phyloP scores from a whole-genome alignment of 2,329 filamentous ascomycete species.

The Aureobasidium sp. region DNA sequence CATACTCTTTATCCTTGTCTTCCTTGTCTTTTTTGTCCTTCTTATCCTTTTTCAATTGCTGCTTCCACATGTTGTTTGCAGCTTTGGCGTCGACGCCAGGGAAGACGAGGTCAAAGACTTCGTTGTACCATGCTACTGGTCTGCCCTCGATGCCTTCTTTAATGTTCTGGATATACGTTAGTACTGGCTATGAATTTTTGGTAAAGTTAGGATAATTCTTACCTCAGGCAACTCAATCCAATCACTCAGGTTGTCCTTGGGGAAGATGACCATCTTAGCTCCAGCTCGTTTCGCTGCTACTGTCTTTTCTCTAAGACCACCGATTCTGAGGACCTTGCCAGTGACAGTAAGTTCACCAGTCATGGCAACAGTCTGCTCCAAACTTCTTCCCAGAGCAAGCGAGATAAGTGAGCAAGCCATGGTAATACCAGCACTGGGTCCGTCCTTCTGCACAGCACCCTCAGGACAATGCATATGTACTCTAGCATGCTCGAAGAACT shows the following conservation, averaged over 20 bases:
- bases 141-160: conserved; percentile 91
- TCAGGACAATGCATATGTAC: conserved; percentile 96
- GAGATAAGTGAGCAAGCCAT: conserved; percentile 94
- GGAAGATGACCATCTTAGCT: conserved; percentile 90
- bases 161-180: conserved; percentile 65
- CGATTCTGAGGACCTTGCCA: conserved; percentile 91
- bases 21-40: conserved; percentile 33
- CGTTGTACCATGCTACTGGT: conserved; percentile 85
- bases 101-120: conserved; percentile 91
- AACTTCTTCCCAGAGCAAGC: conserved; percentile 68
- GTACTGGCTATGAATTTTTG: background rate
- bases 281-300: conserved; percentile 89
- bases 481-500: conserved; percentile 92
- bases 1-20: conserved; percentile 16
- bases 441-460: conserved; percentile 92
- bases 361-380: conserved; percentile 90
- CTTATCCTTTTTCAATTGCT: conserved; percentile 52
- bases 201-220: conserved; percentile 36
- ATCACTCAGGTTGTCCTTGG: conserved; percentile 89
- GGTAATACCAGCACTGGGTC: conserved; percentile 72
- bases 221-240: conserved; percentile 97
- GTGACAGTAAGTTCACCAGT: conserved; percentile 95
- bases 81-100: conserved; percentile 65
- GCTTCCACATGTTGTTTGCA: conserved; percentile 67
- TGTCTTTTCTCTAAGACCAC: conserved; percentile 91